Evolutionary conservation across 352 stramenopile genomes (phyloP).

Genomic region (Globisporangium sylvaticum): DNA sequence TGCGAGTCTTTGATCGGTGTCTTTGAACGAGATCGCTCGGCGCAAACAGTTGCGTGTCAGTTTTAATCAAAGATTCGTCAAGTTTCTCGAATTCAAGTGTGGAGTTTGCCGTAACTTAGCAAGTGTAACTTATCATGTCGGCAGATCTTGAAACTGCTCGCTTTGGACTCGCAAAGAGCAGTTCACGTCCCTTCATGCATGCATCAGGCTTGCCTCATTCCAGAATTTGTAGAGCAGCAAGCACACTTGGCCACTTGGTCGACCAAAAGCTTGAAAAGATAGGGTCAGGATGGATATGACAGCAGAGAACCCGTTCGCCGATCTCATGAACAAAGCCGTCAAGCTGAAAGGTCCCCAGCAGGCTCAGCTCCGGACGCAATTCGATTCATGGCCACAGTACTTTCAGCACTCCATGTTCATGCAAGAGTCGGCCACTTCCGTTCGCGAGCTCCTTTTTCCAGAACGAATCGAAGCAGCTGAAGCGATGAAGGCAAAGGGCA

Average conservation of each 20-base stretch:
- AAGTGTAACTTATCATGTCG: background rate
- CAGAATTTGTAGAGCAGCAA: background rate
- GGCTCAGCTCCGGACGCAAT: slow-evolving; percentile 65
- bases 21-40: slow-evolving; percentile 26
- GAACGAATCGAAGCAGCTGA: slow-evolving; percentile 57
- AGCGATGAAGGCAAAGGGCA: slow-evolving; percentile 66
- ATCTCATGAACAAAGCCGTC: slow-evolving; percentile 83
- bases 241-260: background rate
- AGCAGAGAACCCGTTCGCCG: slow-evolving; percentile 69
- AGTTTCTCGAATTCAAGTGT: background rate
- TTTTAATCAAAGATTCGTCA: slow-evolving; percentile 15
- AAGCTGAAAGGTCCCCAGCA: slow-evolving; percentile 84
- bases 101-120: background rate
- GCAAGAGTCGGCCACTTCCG: slow-evolving; percentile 59
- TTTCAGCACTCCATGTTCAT: slow-evolving; percentile 89
- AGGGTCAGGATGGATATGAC: slow-evolving; percentile 47
- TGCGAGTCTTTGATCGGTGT: slow-evolving; percentile 24
- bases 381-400: slow-evolving; percentile 78
- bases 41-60: slow-evolving; percentile 21
- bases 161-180: background rate
- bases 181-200: slow-evolving; percentile 3
- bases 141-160: slow-evolving; percentile 11
- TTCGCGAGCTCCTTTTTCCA: slow-evolving; percentile 38
- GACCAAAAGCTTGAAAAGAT: background rate
- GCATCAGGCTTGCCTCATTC: background rate